Percentiles rank a stretch among this genome's conserved stretches.
Evolutionary conservation across 306 rosid genomes (phyloP).

Genomic region (Cicer yamashitae): DNA sequence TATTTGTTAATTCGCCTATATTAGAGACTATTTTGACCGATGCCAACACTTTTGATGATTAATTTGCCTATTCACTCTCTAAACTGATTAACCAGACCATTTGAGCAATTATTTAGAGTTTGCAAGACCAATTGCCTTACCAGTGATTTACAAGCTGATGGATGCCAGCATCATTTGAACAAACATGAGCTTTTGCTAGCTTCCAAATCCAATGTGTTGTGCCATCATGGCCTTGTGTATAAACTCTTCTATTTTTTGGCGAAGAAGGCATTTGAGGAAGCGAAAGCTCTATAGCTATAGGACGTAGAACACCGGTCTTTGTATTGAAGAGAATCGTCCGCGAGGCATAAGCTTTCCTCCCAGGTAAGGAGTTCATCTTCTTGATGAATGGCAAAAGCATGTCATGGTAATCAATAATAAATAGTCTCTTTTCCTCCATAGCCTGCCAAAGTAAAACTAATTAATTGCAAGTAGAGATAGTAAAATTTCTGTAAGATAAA

Average conservation of each 20-base stretch:
- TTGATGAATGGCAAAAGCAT: conserved; percentile 76
- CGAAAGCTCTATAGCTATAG: conserved; percentile 87
- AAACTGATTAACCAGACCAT: background rate
- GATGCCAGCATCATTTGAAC: conserved; percentile 88
- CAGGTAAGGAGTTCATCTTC: conserved; percentile 82
- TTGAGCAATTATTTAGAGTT: conserved; percentile 15
- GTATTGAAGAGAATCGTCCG: conserved; percentile 73
- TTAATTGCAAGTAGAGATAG: conserved; percentile 28
- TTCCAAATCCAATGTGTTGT: conserved; percentile 92
- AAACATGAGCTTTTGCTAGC: conserved; percentile 95
- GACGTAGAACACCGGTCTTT: conserved; percentile 58
- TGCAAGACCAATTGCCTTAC: conserved; percentile 50
- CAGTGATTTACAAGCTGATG: conserved; percentile 98
- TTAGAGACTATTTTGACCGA: no score
- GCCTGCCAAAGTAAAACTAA: conserved; percentile 59
- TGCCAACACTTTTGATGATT: no score
- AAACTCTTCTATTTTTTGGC: conserved; percentile 56
- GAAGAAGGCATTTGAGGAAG: conserved; percentile 72
- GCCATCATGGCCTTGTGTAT: conserved; percentile 84
- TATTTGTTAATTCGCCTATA: no score
- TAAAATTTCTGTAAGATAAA: conserved; percentile 18
- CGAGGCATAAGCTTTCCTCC: conserved; percentile 83
- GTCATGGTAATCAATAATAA: conserved; percentile 87
- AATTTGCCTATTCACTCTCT: background rate
- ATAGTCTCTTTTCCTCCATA: conserved; percentile 80